Conservation (phyloP, 2,329 filamentous ascomycete genomes). For the Scytalidium lignicola region DNA sequence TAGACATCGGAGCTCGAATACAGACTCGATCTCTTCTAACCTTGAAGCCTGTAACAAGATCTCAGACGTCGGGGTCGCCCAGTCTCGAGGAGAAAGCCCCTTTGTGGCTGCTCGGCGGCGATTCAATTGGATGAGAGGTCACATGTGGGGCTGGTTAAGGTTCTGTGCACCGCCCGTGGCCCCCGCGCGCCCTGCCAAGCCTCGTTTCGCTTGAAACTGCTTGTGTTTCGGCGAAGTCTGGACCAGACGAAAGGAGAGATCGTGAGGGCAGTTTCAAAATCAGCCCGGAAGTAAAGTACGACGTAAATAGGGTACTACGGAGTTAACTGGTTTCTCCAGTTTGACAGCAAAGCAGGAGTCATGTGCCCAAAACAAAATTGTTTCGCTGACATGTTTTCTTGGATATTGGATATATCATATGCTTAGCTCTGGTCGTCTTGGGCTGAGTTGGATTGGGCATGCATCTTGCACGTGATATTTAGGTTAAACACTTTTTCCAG, state of each 20-base stretch:
- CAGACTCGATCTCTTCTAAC: not conserved
- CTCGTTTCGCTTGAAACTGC: constrained; percentile 14
- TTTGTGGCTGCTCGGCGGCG: constrained; percentile 10
- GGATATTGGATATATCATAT: too few species aligned
- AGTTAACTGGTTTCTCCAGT: not conserved
- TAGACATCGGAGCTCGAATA: constrained; percentile 8
- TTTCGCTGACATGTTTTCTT: not conserved
- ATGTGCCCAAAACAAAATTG: not conserved
- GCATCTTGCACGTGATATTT: too few species aligned
- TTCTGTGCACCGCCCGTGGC: not conserved
- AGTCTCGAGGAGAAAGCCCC: constrained; percentile 5
- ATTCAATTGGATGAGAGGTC: constrained; percentile 1
- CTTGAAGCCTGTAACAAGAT: constrained; percentile 17
- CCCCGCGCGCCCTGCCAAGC: not conserved
- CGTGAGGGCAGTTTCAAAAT: too few species aligned
- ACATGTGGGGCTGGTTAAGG: not conserved
- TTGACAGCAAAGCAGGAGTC: not conserved
- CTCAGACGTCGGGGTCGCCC: constrained; percentile 16
- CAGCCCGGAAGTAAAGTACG: not conserved
- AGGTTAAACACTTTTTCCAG: too few species aligned
- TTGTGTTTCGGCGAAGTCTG: constrained; percentile 8
- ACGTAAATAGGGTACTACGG: not conserved
- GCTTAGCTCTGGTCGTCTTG: too few species aligned
- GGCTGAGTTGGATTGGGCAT: too few species aligned
- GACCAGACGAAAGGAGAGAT: not conserved